Evolutionary conservation across 208 protist genomes (phyloP).

Genomic region (Trypanosoma congolense): DNA sequence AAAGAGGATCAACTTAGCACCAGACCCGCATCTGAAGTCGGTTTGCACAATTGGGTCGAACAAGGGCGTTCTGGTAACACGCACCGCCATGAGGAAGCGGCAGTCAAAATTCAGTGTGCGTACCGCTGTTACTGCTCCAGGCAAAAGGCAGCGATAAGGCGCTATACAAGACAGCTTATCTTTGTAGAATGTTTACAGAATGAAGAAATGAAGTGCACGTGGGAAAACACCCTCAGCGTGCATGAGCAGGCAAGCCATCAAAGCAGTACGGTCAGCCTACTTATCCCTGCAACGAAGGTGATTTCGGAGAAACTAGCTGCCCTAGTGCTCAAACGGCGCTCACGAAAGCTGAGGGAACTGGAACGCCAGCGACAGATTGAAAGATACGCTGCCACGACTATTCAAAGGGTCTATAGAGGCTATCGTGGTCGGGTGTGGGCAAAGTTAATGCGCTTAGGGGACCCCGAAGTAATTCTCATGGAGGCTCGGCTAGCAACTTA

Average conservation of each 20-base stretch:
- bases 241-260: slow-evolving; percentile 10
- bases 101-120: slow-evolving; percentile 69
- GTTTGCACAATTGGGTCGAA: slow-evolving; percentile 65
- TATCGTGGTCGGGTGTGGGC: slow-evolving; percentile 23
- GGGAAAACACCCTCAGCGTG: slow-evolving; percentile 40
- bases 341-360: slow-evolving; percentile 28
- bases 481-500: slow-evolving; percentile 14
- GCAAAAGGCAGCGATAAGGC: slow-evolving; percentile 20
- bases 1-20: no score
- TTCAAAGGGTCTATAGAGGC: slow-evolving; percentile 35
- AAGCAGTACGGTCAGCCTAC: slow-evolving; percentile 5
- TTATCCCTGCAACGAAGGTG: slow-evolving; percentile 38
- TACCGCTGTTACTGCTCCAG: slow-evolving; percentile 62
- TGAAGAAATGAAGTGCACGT: slow-evolving; percentile 30
- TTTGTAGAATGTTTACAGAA: slow-evolving; percentile 51
- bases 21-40: slow-evolving; percentile 30
- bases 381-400: slow-evolving; percentile 28
- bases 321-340: slow-evolving; percentile 39
- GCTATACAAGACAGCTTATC: slow-evolving; percentile 34
- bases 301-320: slow-evolving; percentile 55
- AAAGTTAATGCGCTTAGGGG: slow-evolving; percentile 33
- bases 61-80: slow-evolving; percentile 58
- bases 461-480: slow-evolving; percentile 19
- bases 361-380: slow-evolving; percentile 11
- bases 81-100: slow-evolving; percentile 79